Evolutionary conservation across 2,329 filamentous ascomycete genomes (phyloP).

Genomic region (Chrysoporthe deuterocubensis): DNA sequence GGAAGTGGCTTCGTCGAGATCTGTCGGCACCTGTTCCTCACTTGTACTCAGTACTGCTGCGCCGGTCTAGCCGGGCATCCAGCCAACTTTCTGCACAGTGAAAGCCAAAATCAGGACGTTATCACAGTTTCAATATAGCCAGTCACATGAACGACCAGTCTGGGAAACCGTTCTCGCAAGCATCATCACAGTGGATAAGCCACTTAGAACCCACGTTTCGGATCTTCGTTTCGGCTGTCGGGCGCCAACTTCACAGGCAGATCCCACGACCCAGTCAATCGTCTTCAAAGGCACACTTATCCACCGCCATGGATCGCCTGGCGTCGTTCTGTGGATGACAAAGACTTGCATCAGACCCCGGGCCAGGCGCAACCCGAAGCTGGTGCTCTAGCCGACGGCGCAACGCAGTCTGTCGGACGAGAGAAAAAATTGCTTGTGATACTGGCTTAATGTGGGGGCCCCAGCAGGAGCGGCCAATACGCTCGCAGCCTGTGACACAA

Average conservation of each 20-base stretch:
- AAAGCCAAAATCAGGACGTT: neutral
- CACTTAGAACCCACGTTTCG: neutral
- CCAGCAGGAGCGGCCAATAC: conserved; percentile 18
- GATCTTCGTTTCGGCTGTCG: neutral
- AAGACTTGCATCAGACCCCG: neutral
- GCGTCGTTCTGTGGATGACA: neutral
- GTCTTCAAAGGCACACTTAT: neutral
- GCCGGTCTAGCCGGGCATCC: neutral
- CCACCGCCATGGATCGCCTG: neutral
- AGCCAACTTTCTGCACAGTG: neutral
- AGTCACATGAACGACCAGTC: neutral
- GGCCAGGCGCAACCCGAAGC: neutral
- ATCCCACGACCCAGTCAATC: neutral
- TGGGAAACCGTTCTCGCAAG: neutral
- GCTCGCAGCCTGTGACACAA: conserved; percentile 25
- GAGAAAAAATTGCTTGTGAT: conserved; percentile 30
- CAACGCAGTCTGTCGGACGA: neutral
- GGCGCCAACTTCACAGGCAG: neutral
- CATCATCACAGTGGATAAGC: neutral
- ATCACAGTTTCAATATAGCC: neutral
- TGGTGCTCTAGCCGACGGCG: neutral
- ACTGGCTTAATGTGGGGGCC: conserved; percentile 11
- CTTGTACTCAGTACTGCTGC: neutral
- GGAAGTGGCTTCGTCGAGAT: neutral
- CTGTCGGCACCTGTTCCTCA: neutral